Evolutionary conservation across 2,329 filamentous ascomycete genomes (phyloP).

Genomic region (Colletotrichum tanaceti): DNA sequence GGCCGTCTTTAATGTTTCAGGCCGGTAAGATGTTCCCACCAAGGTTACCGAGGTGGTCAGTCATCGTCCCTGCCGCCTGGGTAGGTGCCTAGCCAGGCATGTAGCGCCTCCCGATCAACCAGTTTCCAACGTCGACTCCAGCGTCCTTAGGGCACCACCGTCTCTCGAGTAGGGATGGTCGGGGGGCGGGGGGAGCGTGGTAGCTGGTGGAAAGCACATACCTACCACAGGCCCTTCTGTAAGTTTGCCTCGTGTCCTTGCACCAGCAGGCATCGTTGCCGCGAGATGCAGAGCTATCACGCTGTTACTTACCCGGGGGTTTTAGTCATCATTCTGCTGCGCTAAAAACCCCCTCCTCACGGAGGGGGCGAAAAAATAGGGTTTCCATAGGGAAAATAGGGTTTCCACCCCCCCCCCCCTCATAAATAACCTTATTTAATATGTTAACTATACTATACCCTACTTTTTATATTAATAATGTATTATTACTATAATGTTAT

Average conservation of each 20-base stretch:
- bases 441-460: no score
- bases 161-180: slow-evolving; percentile 25
- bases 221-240: not conserved
- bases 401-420: no score
- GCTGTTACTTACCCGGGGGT: no score
- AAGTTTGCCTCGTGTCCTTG: slow-evolving; percentile 3
- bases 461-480: no score
- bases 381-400: no score
- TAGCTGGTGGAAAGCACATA: not conserved
- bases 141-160: slow-evolving; percentile 6
- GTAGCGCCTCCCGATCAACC: not conserved
- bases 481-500: no score
- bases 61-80: not conserved
- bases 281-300: not conserved
- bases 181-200: not conserved
- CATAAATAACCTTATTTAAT: no score
- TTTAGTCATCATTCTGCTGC: no score
- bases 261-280: not conserved
- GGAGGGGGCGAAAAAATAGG: no score
- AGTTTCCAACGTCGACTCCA: slow-evolving; percentile 14
- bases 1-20: slow-evolving; percentile 37
- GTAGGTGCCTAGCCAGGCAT: no score
- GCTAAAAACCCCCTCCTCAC: no score
- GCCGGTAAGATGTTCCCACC: slow-evolving; percentile 40
- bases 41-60: slow-evolving; percentile 23